Evolutionary conservation across 768 basidiomycete genomes (phyloP), one percentile per base, ranked within the genome.

Genomic region (Leccinum broughii): DNA sequence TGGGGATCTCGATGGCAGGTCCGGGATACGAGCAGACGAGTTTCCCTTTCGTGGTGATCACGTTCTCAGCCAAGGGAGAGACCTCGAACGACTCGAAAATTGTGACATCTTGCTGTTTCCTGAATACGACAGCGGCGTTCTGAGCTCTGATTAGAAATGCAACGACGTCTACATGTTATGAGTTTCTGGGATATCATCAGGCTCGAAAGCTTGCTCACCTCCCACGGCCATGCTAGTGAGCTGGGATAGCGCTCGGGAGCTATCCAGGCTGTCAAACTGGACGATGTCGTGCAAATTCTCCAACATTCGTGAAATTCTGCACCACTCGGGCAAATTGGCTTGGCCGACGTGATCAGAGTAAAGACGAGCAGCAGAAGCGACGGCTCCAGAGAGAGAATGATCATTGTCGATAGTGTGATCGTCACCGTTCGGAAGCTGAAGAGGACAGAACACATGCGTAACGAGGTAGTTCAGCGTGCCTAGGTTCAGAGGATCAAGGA

Each of bases 51-150:
- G 51, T 35, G 11, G 32, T 13, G 32, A 53, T 35, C 20, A 53
- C 51, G 14, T 58, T 62, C 14, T 62, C 61, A 6, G 70, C 62
- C 22, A 63, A 60, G 1, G 80, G 75, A 3, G 78, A 77, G 6
- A 77, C 72, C 60, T 83, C 77, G 57, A 83, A 84, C 17, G 68
- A 67, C 62, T 83, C 83, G 34, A 53, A 22, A 22, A 53, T 35
- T 10, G 51, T 53, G 51, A 35, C 30, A 35, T 53, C 20, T 22
- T 53, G 20, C 7, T 20, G 32, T 13, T 53, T 53, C 6, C 51
- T 20, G 11, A 53, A 34, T 13, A 53, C 22, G 13, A 53, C 52
- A 15, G 34, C 34, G 11, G 52, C 52, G 15, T 53, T 53, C 34
- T 53, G 52, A 6, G 52, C 34, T 37, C 34, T n/a, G 34, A 53